Evolutionary conservation across 371 early-diverging fungal genomes (phyloP).

Genomic region (Zopfochytrium polystomum): DNA sequence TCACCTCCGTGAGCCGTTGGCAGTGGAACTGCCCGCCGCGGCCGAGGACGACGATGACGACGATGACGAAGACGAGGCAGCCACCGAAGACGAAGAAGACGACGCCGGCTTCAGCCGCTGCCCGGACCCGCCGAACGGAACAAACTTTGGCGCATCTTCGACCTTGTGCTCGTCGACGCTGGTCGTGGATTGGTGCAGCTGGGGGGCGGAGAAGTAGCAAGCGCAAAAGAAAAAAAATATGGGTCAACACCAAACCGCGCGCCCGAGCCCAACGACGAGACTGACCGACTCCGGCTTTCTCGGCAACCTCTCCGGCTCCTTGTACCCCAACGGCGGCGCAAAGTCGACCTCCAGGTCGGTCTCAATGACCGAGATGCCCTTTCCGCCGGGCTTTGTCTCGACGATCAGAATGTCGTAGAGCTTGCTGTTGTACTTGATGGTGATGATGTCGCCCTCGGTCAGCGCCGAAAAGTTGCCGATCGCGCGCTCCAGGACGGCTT

Average conservation of each 20-base stretch:
- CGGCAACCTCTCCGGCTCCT: constrained; percentile 65
- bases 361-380: constrained; percentile 94
- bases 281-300: constrained; percentile 32
- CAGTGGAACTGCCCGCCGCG: no score
- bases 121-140: constrained; percentile 47
- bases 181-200: constrained; percentile 22
- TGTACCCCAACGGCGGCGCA: constrained; percentile 96
- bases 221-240: neutral
- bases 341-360: constrained; percentile 99
- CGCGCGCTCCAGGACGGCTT: constrained; percentile 97
- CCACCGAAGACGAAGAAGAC: neutral
- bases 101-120: constrained; percentile 41
- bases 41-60: neutral
- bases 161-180: constrained; percentile 46
- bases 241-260: neutral
- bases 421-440: constrained; percentile 88
- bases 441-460: constrained; percentile 90
- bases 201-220: neutral
- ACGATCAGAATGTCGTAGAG: constrained; percentile 87
- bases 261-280: constrained; percentile 13
- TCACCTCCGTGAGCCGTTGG: no score
- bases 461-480: constrained; percentile 93
- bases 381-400: constrained; percentile 83
- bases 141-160: constrained; percentile 30
- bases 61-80: neutral